phyloP scores from a whole-genome alignment of 805 yeast genomes.

The Nakazawaea ishiwadae region DNA sequence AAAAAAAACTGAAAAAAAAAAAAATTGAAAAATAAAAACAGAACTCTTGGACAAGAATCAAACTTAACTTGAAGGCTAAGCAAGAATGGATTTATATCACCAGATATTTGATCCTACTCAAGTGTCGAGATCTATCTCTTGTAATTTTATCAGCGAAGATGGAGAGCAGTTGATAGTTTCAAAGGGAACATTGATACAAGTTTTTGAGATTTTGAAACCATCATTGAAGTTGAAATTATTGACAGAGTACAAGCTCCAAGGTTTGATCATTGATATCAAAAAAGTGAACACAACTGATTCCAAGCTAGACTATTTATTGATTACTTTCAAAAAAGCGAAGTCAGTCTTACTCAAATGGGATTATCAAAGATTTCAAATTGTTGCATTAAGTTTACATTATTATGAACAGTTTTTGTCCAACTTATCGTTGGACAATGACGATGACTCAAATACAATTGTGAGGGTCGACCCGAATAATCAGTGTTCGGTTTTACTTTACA shows the following conservation, averaged over 20 bases:
- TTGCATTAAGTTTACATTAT: constrained; percentile 77
- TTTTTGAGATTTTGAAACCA: constrained; percentile 40
- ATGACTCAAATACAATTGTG: constrained; percentile 36
- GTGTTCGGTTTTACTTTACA: constrained; percentile 54
- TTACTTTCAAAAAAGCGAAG: constrained; percentile 74
- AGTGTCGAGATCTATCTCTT: constrained; percentile 55
- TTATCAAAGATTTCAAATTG: constrained; percentile 40
- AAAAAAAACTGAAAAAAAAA: too few relatives aligned
- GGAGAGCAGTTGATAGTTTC: constrained; percentile 60
- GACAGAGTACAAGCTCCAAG: constrained; percentile 69
- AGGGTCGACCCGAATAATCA: constrained; percentile 58
- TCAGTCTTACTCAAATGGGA: constrained; percentile 76
- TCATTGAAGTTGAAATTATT: constrained; percentile 29
- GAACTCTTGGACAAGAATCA: too few relatives aligned
- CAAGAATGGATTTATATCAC: constrained; percentile 81
- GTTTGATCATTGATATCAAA: constrained; percentile 56
- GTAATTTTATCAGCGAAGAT: constrained; percentile 33
- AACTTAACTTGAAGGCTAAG: too few relatives aligned
- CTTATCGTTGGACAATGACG: constrained; percentile 36
- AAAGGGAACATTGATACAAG: constrained; percentile 64
- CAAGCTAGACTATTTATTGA: constrained; percentile 51
- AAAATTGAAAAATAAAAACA: too few relatives aligned
- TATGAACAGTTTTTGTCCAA: constrained; percentile 68
- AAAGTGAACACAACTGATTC: constrained; percentile 46
- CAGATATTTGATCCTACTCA: constrained; percentile 74